A percentile compares a stretch with the other conserved stretches of the same genome.
Conservation (phyloP, 768 basidiomycete species). For the Amanita brunnescens region DNA sequence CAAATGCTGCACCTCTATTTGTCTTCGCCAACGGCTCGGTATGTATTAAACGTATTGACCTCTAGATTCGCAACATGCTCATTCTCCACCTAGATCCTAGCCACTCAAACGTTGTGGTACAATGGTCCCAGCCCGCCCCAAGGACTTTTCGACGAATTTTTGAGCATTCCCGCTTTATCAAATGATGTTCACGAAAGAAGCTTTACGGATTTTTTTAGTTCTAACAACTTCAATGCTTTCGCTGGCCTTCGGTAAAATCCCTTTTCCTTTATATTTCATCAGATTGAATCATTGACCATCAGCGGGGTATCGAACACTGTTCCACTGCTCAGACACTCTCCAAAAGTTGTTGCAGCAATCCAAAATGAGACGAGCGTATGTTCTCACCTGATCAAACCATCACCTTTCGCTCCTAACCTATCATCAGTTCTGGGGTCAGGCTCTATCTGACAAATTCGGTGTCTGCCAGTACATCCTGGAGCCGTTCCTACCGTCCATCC, state of each 20-base stretch:
- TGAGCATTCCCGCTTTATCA: constrained; percentile 26
- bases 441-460: not conserved
- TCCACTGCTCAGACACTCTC: constrained; percentile 22
- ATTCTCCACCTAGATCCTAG: not conserved
- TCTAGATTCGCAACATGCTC: not conserved
- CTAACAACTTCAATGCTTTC: constrained; percentile 21
- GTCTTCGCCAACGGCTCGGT: constrained; percentile 30
- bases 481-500: not conserved
- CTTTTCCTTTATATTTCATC: constrained; percentile 3
- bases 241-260: constrained; percentile 8
- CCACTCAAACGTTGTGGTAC: constrained; percentile 30
- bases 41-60: not conserved
- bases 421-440: not conserved
- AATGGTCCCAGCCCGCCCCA: constrained; percentile 35
- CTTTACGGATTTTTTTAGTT: constrained; percentile 25
- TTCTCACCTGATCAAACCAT: not conserved
- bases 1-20: constrained; percentile 38
- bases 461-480: not conserved
- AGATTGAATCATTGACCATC: constrained; percentile 9
- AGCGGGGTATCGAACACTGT: constrained; percentile 27
- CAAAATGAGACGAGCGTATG: constrained; percentile 28
- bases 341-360: constrained; percentile 23
- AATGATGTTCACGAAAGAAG: constrained; percentile 25
- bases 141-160: constrained; percentile 39
- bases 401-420: not conserved